Evolutionary conservation across 2,329 filamentous ascomycete genomes (phyloP).

Genomic region (Chaetomiaceae sp.): DNA sequence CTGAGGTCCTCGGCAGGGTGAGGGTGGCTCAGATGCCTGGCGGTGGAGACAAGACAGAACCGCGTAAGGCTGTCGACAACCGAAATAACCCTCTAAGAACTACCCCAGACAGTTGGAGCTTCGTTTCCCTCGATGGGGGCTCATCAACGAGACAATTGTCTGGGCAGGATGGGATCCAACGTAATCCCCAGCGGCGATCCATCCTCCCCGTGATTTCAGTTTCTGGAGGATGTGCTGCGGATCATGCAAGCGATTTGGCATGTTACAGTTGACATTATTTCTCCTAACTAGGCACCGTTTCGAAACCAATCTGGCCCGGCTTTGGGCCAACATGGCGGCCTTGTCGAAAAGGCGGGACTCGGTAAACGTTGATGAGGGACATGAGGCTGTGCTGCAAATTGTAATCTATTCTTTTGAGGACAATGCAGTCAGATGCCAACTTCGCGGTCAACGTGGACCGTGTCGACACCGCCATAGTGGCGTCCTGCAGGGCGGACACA

Average conservation of each 20-base stretch:
- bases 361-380: too few relatives aligned
- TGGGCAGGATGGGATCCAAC: not conserved
- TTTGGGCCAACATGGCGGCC: not conserved
- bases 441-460: constrained; percentile 6
- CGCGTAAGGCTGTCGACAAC: too few relatives aligned
- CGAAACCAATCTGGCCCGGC: not conserved
- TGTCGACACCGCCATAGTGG: not conserved
- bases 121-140: not conserved
- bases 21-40: constrained; percentile 9
- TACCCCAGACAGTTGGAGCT: not conserved
- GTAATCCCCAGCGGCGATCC: not conserved
- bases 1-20: constrained; percentile 6
- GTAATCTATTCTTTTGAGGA: not conserved
- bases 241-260: not conserved
- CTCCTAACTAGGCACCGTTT: not conserved
- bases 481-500: not conserved
- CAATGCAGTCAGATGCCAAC: not conserved
- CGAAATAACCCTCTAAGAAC: too few relatives aligned
- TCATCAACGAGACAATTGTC: not conserved
- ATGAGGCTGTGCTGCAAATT: not conserved
- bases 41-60: not conserved
- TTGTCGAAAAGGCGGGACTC: too few relatives aligned
- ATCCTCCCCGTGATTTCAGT: not conserved
- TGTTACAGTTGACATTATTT: too few relatives aligned
- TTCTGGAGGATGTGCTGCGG: constrained; percentile 4